Base-by-base conservation (phyloP, 441 rosid species). In the Jatropha multifida region DNA sequence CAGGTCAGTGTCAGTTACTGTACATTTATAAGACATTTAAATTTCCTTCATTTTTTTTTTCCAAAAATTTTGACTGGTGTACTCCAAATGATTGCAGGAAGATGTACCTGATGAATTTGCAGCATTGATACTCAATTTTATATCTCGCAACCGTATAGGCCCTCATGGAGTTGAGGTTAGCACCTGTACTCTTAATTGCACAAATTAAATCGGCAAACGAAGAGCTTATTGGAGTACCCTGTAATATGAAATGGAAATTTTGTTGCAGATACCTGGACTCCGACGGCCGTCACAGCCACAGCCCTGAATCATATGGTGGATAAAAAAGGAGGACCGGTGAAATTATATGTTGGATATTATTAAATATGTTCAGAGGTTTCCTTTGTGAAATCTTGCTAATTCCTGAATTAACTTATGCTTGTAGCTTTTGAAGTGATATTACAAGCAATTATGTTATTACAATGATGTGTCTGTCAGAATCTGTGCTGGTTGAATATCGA, bases 91-190 rank as follows among this genome's bases (percentile, higher is more conserved):
- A 51, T 77, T 82, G 80, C 89, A 92, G 99, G 99, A 96, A 80
- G 98, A 93, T 77, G 92, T 86, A 38, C 97, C 99, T 1, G 97
- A 93, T 27, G 99, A 96, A 84, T 93, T 96, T 83, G 90, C 96
- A 11, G 32, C 80, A 5, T 81, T 90, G 58, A 73, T 93, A 41
- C 77, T 87, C 71, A 90, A 90, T 81, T 96, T 96, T 68, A 79
- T 92, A 68, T 79, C 93, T 52, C 99, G 89, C 32, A 93, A 96
- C 79, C 90, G 90, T 58, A 96, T 93, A 49, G 93, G 98, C 3
- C 90, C 97, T 76, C 83, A 79, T 73, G 99, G 97, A 72, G 85
- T 92, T 26, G 92, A 93, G 99, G 99, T 96, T 78, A 49, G 86
- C 79, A 51, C 71, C 51, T 20, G 4, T 58, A 17, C 56, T 23